Evolutionary conservation across 208 protist species (phyloP).

Genomic region (Spongospora subterranea): DNA sequence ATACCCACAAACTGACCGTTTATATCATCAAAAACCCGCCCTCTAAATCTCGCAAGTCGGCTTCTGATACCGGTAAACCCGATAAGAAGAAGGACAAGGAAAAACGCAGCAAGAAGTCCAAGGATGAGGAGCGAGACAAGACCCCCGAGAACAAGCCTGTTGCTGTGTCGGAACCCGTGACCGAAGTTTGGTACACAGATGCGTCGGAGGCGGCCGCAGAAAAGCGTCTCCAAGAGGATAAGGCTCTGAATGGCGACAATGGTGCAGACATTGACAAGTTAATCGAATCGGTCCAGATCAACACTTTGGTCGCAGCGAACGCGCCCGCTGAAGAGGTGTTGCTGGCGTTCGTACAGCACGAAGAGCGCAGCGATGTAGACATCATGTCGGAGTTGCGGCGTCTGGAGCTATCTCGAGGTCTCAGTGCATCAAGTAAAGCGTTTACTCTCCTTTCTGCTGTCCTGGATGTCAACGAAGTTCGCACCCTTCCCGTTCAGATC

Average conservation of each 20-base stretch:
- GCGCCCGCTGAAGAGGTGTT: constrained; percentile 49
- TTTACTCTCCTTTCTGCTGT: not conserved
- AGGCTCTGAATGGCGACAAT: not conserved
- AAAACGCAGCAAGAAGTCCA: constrained; percentile 50
- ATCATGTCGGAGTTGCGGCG: constrained; percentile 54
- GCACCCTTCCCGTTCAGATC: not conserved
- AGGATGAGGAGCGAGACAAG: not conserved
- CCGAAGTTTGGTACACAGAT: constrained; percentile 62
- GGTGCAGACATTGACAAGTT: constrained; percentile 26
- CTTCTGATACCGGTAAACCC: not conserved
- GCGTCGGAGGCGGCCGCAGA: constrained; percentile 47
- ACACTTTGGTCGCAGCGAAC: constrained; percentile 10
- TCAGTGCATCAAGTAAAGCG: not conserved
- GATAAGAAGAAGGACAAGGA: constrained; percentile 63
- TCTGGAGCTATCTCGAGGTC: constrained; percentile 59
- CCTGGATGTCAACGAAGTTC: not conserved
- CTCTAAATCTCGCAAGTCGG: constrained; percentile 1
- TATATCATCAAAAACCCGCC: constrained; percentile 74
- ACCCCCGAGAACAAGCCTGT: not conserved
- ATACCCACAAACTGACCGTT: constrained; percentile 59
- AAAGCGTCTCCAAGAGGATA: constrained; percentile 48
- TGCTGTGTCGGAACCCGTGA: not conserved
- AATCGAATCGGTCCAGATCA: constrained; percentile 50
- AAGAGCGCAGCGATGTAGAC: constrained; percentile 33
- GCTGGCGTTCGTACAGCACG: not conserved